phyloP scores from a whole-genome alignment of 345 rosid genomes.

The Camelina hispida region DNA sequence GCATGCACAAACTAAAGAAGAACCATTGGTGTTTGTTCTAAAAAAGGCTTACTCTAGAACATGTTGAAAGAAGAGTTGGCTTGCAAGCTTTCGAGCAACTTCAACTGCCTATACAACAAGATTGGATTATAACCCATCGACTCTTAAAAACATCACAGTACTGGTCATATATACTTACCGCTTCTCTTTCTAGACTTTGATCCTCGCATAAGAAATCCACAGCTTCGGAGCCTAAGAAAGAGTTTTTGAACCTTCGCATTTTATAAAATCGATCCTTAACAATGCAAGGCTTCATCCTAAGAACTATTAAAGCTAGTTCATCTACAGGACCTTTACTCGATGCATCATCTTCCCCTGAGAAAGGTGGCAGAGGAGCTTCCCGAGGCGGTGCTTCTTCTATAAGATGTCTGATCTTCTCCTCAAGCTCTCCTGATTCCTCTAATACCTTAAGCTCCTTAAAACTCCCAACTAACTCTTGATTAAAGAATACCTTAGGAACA shows the following conservation, averaged over 20 bases:
- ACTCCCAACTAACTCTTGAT: constrained; percentile 71
- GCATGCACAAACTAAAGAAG: constrained; percentile 16
- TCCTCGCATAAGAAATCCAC: constrained; percentile 71
- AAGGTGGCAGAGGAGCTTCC: constrained; percentile 82
- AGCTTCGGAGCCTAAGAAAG: constrained; percentile 84
- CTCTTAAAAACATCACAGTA: not conserved
- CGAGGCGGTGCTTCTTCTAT: constrained; percentile 58
- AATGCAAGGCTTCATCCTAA: constrained; percentile 71
- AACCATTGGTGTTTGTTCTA: not conserved
- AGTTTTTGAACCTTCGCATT: constrained; percentile 68
- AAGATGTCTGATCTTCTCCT: constrained; percentile 67
- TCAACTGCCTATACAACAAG: constrained; percentile 62
- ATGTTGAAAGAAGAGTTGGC: constrained; percentile 71
- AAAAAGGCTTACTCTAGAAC: constrained; percentile 68
- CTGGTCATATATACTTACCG: constrained; percentile 47
- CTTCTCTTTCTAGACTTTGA: constrained; percentile 74
- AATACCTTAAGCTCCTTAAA: constrained; percentile 59
- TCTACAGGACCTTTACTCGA: constrained; percentile 66
- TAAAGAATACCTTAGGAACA: constrained; percentile 80
- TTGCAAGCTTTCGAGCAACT: constrained; percentile 81
- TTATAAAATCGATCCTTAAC: constrained; percentile 80
- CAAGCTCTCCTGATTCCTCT: constrained; percentile 70
- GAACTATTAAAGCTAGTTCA: constrained; percentile 78
- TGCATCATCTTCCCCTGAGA: constrained; percentile 87
- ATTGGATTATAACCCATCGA: not conserved